Conservation (phyloP, 2,329 filamentous ascomycete species). For the Metarhizium anisopliae region DNA sequence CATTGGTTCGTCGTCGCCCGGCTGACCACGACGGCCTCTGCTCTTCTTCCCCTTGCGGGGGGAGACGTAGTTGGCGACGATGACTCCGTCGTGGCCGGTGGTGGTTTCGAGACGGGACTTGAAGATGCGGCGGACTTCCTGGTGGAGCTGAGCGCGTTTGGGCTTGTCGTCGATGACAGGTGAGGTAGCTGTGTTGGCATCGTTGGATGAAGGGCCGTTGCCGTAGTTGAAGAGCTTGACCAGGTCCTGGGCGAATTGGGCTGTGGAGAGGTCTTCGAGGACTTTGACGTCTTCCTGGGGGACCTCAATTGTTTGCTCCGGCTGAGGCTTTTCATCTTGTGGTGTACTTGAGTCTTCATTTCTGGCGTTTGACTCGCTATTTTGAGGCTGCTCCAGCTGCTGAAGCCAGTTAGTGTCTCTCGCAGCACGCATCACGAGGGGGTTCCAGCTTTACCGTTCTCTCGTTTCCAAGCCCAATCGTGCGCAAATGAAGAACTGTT, state of each 20-base stretch:
- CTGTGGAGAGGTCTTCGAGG: slow-evolving; percentile 31
- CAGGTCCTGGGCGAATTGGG: slow-evolving; percentile 30
- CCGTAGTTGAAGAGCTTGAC: slow-evolving; percentile 31
- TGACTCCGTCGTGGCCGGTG: slow-evolving; percentile 49
- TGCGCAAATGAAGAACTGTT: slow-evolving; percentile 62
- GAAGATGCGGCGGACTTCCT: slow-evolving; percentile 70
- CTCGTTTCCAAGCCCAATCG: slow-evolving; percentile 23
- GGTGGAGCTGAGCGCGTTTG: slow-evolving; percentile 40
- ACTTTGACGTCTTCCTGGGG: slow-evolving; percentile 22
- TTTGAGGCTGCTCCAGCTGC: slow-evolving; percentile 10
- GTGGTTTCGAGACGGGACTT: slow-evolving; percentile 66
- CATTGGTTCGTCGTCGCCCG: slow-evolving; percentile 26
- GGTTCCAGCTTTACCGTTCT: slow-evolving; percentile 8
- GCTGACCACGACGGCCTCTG: slow-evolving; percentile 15
- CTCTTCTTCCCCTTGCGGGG: slow-evolving; percentile 25
- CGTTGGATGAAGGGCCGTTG: slow-evolving; percentile 18
- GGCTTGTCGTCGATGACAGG: slow-evolving; percentile 34
- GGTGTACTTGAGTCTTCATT: slow-evolving; percentile 11
- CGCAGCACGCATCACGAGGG: background rate
- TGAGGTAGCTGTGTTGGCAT: slow-evolving; percentile 27
- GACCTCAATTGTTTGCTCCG: slow-evolving; percentile 15
- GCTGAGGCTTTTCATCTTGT: slow-evolving; percentile 12
- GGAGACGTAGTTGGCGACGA: slow-evolving; percentile 58
- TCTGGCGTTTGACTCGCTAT: slow-evolving; percentile 6
- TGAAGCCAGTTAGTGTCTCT: background rate